Base-by-base conservation (phyloP, 139 green algal species). In the Closterium sp. region DNA sequence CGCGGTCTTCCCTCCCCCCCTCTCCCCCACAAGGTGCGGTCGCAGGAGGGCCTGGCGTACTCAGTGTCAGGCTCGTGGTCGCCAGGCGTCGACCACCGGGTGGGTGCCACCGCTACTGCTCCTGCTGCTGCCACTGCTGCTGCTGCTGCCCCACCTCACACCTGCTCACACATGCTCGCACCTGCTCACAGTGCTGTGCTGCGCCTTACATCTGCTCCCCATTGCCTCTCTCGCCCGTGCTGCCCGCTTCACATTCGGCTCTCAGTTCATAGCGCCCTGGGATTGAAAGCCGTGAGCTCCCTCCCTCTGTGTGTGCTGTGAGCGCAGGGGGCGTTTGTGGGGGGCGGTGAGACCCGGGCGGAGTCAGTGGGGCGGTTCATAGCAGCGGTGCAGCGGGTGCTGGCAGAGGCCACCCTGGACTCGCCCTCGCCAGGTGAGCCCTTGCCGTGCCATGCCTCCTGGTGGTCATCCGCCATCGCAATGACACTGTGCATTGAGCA, bases 31-130 rank as follows among this genome's bases (percentile, higher is more conserved):
- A 32, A 94, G 90, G 85, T 94, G 33, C 92, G 92, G 2, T 91
- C 92, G 4, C 55, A 64, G 12, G 66, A 94, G 87, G 92, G 89
- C 16, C 92, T 94, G 25, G 92, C 90, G 6, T 94, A 94, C 90
- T 91, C 91, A 16, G 91, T 93, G 31, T 93, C 66, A 1, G 91
- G 86, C 2, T 32, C 34, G 0, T 93, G 86, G 86, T 81, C 81
- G 32, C 91, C 91, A 34, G 86, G 33, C 36, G 28, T 93, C 9
- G 34, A 93, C 28, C 90, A 93, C 36, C 84, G 84, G 84, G 90
- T 92, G 33, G 9, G 90, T 76, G 55, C 55, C 55, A 12, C 55
- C 25, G 55, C 55, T 76, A 19, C 55, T 76, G 55, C 55, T 12
- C 4, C 55, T 76, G 55, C 55, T 55, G 36, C 36, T 55, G 36